Conservation (phyloP, 2,329 filamentous ascomycete species). For the Fonsecaea pedrosoi region DNA sequence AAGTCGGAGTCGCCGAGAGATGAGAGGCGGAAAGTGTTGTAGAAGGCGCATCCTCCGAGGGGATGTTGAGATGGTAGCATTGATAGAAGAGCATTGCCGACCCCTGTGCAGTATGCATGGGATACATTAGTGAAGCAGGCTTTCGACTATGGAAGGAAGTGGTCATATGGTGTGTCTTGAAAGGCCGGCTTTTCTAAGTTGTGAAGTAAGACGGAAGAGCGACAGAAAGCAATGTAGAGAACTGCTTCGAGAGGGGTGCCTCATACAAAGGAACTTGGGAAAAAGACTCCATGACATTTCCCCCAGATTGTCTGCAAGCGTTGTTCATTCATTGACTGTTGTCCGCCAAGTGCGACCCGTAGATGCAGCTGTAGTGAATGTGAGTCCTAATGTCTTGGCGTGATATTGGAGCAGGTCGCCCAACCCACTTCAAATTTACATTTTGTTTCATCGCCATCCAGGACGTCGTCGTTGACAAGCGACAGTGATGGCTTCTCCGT, state of each 20-base stretch:
- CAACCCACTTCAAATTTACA: not conserved
- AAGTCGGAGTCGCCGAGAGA: too few species aligned
- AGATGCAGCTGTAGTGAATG: not conserved
- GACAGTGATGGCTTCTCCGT: constrained; percentile 7
- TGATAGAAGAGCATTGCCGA: not conserved
- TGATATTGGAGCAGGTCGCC: not conserved
- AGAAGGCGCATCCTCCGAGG: not conserved
- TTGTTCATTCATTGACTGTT: not conserved
- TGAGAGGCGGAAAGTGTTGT: not conserved
- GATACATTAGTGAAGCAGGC: not conserved
- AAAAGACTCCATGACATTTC: not conserved
- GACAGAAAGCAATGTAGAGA: not conserved
- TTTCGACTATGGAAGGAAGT: not conserved
- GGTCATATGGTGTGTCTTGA: not conserved
- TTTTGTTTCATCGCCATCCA: not conserved
- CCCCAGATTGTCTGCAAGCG: not conserved
- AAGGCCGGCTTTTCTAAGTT: not conserved
- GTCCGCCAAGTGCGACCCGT: not conserved
- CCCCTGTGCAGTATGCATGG: not conserved
- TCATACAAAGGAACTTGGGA: not conserved
- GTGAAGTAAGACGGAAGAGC: not conserved
- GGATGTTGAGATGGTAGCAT: not conserved
- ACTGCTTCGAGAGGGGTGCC: not conserved
- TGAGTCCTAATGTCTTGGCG: constrained; percentile 7
- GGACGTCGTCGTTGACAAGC: constrained; percentile 6